These are phyloP conservation scores for Dendrobium huoshanense DNA, from an alignment of 106 monocot genomes.

Conservation along the genomic window DNA sequence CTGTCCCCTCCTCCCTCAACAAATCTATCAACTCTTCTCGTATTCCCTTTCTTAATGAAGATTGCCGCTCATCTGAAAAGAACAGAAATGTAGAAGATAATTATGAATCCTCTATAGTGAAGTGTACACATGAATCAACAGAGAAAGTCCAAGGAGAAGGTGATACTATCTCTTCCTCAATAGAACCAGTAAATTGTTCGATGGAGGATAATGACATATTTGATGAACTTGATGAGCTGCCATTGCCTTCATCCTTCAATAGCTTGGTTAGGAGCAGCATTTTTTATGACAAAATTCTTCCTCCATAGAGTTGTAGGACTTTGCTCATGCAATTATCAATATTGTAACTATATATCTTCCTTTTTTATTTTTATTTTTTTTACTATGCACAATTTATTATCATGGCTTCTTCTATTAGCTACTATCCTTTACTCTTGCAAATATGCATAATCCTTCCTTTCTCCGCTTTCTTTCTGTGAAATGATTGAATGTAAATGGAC, in stretches of 20 bases:
- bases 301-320: not conserved
- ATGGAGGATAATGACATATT: constrained; percentile 38
- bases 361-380: too few species aligned
- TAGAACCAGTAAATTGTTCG: not conserved
- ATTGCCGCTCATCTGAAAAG: not conserved
- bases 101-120: not conserved
- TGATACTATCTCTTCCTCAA: not conserved
- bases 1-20: constrained; percentile 10
- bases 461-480: too few species aligned
- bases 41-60: not conserved
- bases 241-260: constrained; percentile 25
- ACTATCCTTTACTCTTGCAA: too few species aligned
- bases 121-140: not conserved
- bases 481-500: too few species aligned
- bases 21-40: not conserved
- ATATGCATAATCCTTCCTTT: too few species aligned
- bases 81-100: not conserved
- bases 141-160: not conserved
- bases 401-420: too few species aligned
- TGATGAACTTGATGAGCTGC: constrained; percentile 61
- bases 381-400: too few species aligned
- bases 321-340: too few species aligned
- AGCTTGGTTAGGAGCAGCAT: constrained; percentile 23
- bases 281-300: constrained; percentile 32
- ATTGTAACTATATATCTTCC: too few species aligned